Evolutionary conservation across 192 early-diverging fungal species (phyloP), one percentile per base, ranked within the genome.

Genomic region (Backusella mclennaniae): DNA sequence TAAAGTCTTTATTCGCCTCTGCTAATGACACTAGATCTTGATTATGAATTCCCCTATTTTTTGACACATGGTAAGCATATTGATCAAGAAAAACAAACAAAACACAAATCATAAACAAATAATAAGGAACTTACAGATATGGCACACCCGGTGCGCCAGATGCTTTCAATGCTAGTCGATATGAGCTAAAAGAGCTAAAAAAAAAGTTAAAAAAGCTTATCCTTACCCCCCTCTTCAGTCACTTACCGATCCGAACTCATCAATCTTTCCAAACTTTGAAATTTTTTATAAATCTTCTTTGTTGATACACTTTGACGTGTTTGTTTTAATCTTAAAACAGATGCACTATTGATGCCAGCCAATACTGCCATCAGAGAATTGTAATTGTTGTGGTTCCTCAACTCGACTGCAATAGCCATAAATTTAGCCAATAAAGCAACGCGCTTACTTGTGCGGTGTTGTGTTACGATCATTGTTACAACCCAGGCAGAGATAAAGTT

Each of bases 401-500:
- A 76, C 17, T 87, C 79, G 80, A 88, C 83, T 39, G 92, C 92
- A 53, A 95, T 83, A 23, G 84, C 79, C 84, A 95, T 91, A 66
- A 93, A 92, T 75, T 92, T 93, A 31, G 85, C 84, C 70, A 95
- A 74, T 52, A 94, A 85, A 46, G 88, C 86, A 0, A 87, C 92
- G 15, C 93, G 85, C 71, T 83, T 76, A 69, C 88, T 92, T 21
- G 87, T 81, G 73, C 93, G 92, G 11, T 80, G 67, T 53, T 92
- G 90, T n/a, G 85, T 79, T 29, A 95, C 76, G 67, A 95, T 87
- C 66, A 89, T 84, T 4, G 93, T 93, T 1, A 86, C 81, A 0
- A 92, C 93, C 93, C 93, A 94, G 4, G 90, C 81, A 6, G 91
- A 92, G n/a, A 92, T 90, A 73, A 89, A 90, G 70, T 92, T 93